phyloP scores from a whole-genome alignment of 2,329 filamentous ascomycete species.

The Penicillium sp. region DNA sequence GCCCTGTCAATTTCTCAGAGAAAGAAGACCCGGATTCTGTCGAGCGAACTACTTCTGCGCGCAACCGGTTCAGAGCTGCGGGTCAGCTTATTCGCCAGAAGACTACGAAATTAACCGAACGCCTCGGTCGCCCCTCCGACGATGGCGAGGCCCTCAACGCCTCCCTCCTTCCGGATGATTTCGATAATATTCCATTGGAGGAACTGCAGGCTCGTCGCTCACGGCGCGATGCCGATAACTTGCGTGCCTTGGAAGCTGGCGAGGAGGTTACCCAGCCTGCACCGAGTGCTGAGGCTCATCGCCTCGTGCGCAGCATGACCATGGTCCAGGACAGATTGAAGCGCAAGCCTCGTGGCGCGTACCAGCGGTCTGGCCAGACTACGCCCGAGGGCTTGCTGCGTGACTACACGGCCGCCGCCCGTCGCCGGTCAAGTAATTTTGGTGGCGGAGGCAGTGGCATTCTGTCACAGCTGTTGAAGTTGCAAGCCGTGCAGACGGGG shows the following conservation, averaged over 20 bases:
- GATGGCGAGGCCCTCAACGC: slow-evolving; percentile 33
- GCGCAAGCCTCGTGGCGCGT: slow-evolving; percentile 32
- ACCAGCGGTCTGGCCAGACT: slow-evolving; percentile 33
- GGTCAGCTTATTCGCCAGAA: slow-evolving; percentile 32
- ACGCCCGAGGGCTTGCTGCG: slow-evolving; percentile 31
- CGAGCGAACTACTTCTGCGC: slow-evolving; percentile 20
- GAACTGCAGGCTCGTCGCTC: slow-evolving; percentile 24
- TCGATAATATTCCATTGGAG: slow-evolving; percentile 25
- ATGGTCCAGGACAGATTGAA: slow-evolving; percentile 25
- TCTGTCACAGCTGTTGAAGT: slow-evolving; percentile 68
- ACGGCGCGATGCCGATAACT: slow-evolving; percentile 15
- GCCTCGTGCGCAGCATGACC: slow-evolving; percentile 39
- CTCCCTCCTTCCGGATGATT: slow-evolving; percentile 31
- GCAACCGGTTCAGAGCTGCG: slow-evolving; percentile 29
- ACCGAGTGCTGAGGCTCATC: slow-evolving; percentile 38
- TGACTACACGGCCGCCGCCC: slow-evolving; percentile 20
- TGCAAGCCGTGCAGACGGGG: slow-evolving; percentile 58
- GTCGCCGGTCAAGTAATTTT: slow-evolving; percentile 27
- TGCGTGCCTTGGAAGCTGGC: slow-evolving; percentile 16
- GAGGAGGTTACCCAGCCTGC: slow-evolving; percentile 21
- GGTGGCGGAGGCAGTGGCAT: slow-evolving; percentile 54
- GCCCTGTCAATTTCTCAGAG: slow-evolving; percentile 6
- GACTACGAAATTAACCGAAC: slow-evolving; percentile 28
- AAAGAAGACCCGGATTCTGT: slow-evolving; percentile 9
- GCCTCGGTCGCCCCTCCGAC: slow-evolving; percentile 32